A percentile compares a stretch with the other conserved stretches of the same genome.
Conservation (phyloP, 306 rosid species). For the Cicer pinnatifidum region DNA sequence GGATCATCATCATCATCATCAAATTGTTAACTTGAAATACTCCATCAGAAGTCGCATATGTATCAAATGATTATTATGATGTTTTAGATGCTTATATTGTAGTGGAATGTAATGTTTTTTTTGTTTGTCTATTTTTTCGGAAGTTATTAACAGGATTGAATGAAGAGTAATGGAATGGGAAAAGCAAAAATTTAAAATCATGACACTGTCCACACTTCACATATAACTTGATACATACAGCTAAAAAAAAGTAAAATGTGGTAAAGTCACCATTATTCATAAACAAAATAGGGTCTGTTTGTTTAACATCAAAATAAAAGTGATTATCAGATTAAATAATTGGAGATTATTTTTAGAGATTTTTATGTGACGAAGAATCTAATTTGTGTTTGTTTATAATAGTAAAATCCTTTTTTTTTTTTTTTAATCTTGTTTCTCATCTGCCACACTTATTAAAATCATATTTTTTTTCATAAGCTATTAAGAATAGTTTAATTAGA, state of each 20-base stretch:
- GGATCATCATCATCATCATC: not conserved
- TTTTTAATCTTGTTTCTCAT: too few species aligned
- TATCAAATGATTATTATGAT: not conserved
- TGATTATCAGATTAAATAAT: too few species aligned
- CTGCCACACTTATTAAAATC: too few species aligned
- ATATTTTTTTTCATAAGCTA: too few species aligned
- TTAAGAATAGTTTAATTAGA: too few species aligned
- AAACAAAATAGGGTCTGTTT: not conserved
- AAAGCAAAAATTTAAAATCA: conserved; percentile 1
- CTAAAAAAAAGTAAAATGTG: not conserved
- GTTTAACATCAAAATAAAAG: too few species aligned
- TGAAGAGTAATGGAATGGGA: not conserved
- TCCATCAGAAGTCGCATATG: conserved; percentile 1
- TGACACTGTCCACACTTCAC: not conserved
- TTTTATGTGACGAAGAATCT: too few species aligned
- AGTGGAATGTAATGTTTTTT: conserved; percentile 1
- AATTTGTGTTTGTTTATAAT: too few species aligned
- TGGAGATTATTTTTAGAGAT: too few species aligned
- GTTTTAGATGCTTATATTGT: conserved; percentile 1
- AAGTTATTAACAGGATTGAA: not conserved
- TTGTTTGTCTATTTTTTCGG: not conserved
- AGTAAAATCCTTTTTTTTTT: too few species aligned
- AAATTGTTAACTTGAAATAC: conserved; percentile 7
- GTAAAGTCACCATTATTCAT: not conserved
- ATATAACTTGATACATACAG: not conserved